phyloP scores from a whole-genome alignment of 306 rosid species.

The Lotus japonicus region DNA sequence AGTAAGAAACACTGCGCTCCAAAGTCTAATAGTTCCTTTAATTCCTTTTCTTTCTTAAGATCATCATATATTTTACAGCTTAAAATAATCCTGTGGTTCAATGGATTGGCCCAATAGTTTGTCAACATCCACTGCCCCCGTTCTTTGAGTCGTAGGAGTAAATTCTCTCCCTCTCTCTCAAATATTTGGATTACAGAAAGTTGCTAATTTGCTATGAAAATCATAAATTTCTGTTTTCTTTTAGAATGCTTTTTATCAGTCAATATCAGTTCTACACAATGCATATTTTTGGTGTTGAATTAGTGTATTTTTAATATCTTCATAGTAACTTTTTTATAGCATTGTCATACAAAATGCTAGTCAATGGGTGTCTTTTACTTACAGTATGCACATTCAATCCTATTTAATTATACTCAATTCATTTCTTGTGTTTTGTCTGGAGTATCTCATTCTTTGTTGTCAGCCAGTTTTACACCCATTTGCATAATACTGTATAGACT shows the following conservation, averaged over 20 bases:
- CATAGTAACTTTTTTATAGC: background rate
- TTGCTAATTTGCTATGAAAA: too few relatives aligned
- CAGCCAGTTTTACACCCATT: background rate
- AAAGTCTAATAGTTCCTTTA: conserved; percentile 13
- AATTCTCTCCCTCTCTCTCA: background rate
- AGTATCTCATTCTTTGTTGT: background rate
- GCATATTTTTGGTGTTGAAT: background rate
- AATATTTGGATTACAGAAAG: background rate
- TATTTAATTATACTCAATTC: background rate
- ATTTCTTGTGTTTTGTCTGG: background rate
- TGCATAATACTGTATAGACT: background rate
- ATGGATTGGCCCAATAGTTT: background rate
- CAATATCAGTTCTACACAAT: background rate
- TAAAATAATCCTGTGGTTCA: background rate
- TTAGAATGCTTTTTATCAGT: background rate
- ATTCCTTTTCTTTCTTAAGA: background rate
- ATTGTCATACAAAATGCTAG: background rate
- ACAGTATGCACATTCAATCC: background rate
- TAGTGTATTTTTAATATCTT: background rate
- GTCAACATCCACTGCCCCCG: background rate
- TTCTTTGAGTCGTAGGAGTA: background rate
- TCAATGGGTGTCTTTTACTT: background rate
- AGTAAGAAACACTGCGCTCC: conserved; percentile 50
- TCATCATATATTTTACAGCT: conserved; percentile 10
- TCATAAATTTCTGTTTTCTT: background rate